Evolutionary conservation across 805 yeast species (phyloP), one percentile per base, ranked within the genome.

Genomic region (Maudiozyma pseudohumilis): DNA sequence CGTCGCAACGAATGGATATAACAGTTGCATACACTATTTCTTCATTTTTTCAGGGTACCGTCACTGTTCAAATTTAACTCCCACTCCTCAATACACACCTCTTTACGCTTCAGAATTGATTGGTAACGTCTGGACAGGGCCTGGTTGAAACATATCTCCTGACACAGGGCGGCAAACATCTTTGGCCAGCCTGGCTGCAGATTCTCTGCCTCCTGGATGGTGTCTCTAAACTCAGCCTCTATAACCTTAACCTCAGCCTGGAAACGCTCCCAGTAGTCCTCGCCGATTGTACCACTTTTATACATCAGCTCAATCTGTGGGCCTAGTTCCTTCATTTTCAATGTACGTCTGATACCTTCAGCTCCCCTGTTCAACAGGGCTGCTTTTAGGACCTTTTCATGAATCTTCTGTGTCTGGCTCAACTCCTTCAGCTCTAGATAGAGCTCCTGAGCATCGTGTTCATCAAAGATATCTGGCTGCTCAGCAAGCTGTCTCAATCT

Each of bases 271-370:
- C 75, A 81, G 25, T 84, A 66, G 37, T 83, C 95, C 52, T 92
- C 97, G 24, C 96, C 96, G 44, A 92, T 78, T 13, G 87, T 76
- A 0, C 97, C 97, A 38, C 75, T 75, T 54, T 88, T 89, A 57
- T 87, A 88, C 42, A 92, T 66, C 38, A 72, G 67, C 35, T 72
- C 75, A 52, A 86, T 72, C 40, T 70, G 75, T 5, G 79, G 78
- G 58, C 82, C 82, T 44, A 73, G 68, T 55, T 89, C 96, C 56
- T 82, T 80, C 56, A 87, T 64, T 53, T 83, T 81, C 59, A 89
- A 69, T 42, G 92, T 69, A 53, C 95, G 73, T 60, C 94, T 77
- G 40, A 92, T 68, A 9, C 87, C 82, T 62, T 89, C 97, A 7
- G 88, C 81, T n/a, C 94, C 84, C 62, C 84, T 71, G 48, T 74